Evolutionary conservation across 2,329 filamentous ascomycete species (phyloP).

Genomic region (Xylariomycetidae sp.): DNA sequence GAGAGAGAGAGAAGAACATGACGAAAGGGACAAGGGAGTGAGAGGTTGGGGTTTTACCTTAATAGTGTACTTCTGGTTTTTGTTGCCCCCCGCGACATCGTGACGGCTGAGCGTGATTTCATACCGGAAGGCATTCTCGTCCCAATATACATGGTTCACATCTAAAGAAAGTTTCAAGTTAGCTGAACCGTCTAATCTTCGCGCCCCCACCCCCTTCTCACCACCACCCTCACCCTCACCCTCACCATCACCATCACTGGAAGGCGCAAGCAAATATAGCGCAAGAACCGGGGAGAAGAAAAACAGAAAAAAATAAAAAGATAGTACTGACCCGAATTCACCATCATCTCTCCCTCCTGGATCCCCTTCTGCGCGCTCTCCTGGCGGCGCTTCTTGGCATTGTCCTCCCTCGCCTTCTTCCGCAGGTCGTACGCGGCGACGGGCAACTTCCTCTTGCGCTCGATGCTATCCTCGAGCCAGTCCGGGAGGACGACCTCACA

Average conservation of each 20-base stretch:
- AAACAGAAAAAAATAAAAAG: background rate
- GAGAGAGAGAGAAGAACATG: no score
- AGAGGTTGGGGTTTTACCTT: slow-evolving; percentile 41
- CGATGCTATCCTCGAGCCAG: slow-evolving; percentile 48
- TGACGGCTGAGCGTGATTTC: slow-evolving; percentile 56
- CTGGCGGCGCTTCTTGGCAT: slow-evolving; percentile 34
- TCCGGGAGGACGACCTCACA: slow-evolving; percentile 39
- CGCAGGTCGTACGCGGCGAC: slow-evolving; percentile 41
- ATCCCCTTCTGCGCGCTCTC: slow-evolving; percentile 28
- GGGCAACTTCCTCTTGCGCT: slow-evolving; percentile 17
- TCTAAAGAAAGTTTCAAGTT: no score
- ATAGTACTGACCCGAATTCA: slow-evolving; percentile 46
- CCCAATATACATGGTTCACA: slow-evolving; percentile 61
- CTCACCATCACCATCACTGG: no score
- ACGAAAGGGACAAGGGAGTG: slow-evolving; percentile 1
- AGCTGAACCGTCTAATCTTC: no score
- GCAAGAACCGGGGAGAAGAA: no score
- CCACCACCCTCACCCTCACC: no score
- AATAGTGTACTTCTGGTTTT: slow-evolving; percentile 55
- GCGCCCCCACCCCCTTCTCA: no score
- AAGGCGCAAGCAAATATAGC: no score
- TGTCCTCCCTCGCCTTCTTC: slow-evolving; percentile 26
- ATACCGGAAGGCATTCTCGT: slow-evolving; percentile 59
- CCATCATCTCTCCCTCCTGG: slow-evolving; percentile 33
- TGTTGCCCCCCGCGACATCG: slow-evolving; percentile 36